These are phyloP conservation scores for Tetraselmis striata DNA, from an alignment of 139 green algal species.

Conservation along the genomic window DNA sequence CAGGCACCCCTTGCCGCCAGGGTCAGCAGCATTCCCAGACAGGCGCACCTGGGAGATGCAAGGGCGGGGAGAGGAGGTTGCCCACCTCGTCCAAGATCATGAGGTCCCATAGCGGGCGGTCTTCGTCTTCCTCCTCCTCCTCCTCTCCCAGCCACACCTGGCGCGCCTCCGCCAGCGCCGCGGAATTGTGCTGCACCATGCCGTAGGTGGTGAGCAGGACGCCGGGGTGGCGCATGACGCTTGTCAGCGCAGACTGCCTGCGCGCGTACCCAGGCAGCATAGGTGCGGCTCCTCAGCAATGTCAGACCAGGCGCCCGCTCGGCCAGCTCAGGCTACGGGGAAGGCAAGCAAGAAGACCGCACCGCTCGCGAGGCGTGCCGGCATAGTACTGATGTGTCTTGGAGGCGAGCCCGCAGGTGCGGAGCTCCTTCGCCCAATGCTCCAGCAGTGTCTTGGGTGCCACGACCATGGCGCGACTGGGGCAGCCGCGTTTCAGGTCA, in stretches of 20 bases:
- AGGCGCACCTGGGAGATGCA: too few species aligned
- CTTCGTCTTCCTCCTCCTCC: slow-evolving; percentile 36
- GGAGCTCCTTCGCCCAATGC: slow-evolving; percentile 83
- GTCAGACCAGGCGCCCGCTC: too few species aligned
- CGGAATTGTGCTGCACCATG: slow-evolving; percentile 80
- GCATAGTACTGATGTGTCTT: not conserved
- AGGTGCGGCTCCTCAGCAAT: too few species aligned
- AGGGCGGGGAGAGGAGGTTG: too few species aligned
- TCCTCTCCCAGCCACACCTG: slow-evolving; percentile 1
- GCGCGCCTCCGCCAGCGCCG: slow-evolving; percentile 23
- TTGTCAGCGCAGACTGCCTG: not conserved
- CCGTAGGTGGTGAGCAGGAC: slow-evolving; percentile 91
- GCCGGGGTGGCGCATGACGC: slow-evolving; percentile 20
- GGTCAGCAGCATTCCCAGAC: too few species aligned
- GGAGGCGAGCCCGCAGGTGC: slow-evolving; percentile 54
- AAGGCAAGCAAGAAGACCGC: not conserved
- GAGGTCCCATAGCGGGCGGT: slow-evolving; percentile 64
- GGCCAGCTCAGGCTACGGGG: too few species aligned
- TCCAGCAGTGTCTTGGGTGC: slow-evolving; percentile 82
- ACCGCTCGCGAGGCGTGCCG: not conserved
- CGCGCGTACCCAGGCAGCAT: too few species aligned
- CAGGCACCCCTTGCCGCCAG: not conserved
- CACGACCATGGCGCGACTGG: slow-evolving; percentile 62
- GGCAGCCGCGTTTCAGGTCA: not conserved
- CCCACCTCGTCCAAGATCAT: slow-evolving; percentile 79